Evolutionary conservation across 441 rosid species (phyloP), one percentile per base, ranked within the genome.

Genomic region (Gossypium davidsonii): DNA sequence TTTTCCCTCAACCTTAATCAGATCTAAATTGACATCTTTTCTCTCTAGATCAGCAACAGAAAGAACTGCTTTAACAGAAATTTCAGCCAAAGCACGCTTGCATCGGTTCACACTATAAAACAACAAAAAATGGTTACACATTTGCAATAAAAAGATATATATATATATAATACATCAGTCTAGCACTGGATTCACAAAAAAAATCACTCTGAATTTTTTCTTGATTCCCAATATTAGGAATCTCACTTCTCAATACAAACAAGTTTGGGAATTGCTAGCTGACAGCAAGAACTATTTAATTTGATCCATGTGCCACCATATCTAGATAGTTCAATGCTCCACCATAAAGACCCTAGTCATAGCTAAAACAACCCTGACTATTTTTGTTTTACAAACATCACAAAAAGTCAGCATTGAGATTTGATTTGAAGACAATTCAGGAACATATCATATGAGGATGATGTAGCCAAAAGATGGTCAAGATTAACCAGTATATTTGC

Each of bases 1-100:
- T 81, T 91, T 96, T 4, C 98, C 98, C 76, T 96, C 98, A 74
- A 96, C 90, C 83, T 96, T 96, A 2, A 96, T 89, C 82, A 93
- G 73, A 88, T 96, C 99, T 76, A 93, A 84, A 77, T 96, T 87
- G 51, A 96, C 98, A 84, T 93, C 97, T 77, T 77, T 96, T 81
- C 97, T 87, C 85, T 93, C 98, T 58, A 93, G 83, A 87, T 93
- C 99, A 44, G 98, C 99, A 56, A 96, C 97, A 64, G 97, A 88
- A 73, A 93, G 84, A 82, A 96, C 99, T 2, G 97, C 98, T 83
- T 88, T 93, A 31, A 91, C 98, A 53, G 97, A 90, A 78, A 96
- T 96, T 84, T 91, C 98, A 67, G 98, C 98, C 86, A 93, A 83
- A 67, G 81, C 85, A 49, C 84, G 87, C 81, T 96, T 96, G 89